Evolutionary conservation across 768 basidiomycete species (phyloP).

Genomic region (Brasilioporus rufonigricans): DNA sequence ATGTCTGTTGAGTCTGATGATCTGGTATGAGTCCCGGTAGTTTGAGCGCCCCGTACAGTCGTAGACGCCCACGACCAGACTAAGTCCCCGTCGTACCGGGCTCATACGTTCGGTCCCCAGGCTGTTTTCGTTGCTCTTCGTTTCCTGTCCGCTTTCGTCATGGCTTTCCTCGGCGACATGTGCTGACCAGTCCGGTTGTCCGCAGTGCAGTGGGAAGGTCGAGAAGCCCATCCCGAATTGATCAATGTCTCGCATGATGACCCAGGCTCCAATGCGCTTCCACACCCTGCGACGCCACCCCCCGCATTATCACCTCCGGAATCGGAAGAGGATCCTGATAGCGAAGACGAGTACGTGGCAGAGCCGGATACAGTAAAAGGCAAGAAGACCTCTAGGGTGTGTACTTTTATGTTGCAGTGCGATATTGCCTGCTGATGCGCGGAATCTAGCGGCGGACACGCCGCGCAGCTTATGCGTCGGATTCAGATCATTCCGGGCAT

Average conservation of each 20-base stretch:
- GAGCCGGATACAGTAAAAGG: slow-evolving; percentile 36
- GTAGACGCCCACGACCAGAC: slow-evolving; percentile 24
- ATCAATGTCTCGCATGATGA: slow-evolving; percentile 20
- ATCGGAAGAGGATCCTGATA: slow-evolving; percentile 49
- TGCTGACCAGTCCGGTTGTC: slow-evolving; percentile 31
- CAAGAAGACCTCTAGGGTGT: slow-evolving; percentile 43
- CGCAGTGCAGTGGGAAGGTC: slow-evolving; percentile 73
- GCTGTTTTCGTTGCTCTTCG: slow-evolving; percentile 4
- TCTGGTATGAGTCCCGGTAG: slow-evolving; percentile 34
- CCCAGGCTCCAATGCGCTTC: slow-evolving; percentile 19
- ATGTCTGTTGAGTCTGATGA: slow-evolving; percentile 36
- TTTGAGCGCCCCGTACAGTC: slow-evolving; percentile 28
- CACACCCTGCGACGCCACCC: slow-evolving; percentile 25
- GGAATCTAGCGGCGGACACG: slow-evolving; percentile 42
- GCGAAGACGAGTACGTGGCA: slow-evolving; percentile 73
- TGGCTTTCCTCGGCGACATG: slow-evolving; percentile 14
- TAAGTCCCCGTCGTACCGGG: slow-evolving; percentile 11
- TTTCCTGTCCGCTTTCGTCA: slow-evolving; percentile 15
- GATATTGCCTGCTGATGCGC: slow-evolving; percentile 13
- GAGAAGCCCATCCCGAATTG: slow-evolving; percentile 52
- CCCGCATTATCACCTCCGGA: slow-evolving; percentile 40
- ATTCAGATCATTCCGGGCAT: slow-evolving; percentile 43
- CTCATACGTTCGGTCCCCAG: background rate
- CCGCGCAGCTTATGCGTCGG: slow-evolving; percentile 39
- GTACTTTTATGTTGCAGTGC: slow-evolving; percentile 22